Percentiles rank a stretch among this genome's conserved stretches.
Conservation (phyloP, 495 filamentous ascomycete genomes). For the Neurospora sp. region DNA sequence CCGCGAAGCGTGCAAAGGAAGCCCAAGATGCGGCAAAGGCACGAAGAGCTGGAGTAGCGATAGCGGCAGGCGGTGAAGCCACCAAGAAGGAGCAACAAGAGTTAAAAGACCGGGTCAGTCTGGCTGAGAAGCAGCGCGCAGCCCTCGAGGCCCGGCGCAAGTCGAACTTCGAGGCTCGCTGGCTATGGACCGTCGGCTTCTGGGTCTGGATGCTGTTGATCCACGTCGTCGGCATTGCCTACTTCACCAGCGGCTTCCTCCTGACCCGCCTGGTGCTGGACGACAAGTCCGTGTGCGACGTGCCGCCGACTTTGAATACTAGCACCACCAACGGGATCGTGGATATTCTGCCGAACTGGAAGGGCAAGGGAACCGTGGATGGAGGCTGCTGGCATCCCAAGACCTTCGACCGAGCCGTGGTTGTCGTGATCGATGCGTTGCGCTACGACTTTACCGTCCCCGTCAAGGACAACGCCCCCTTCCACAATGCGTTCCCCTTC, state of each 20-base stretch:
- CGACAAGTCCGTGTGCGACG: slow-evolving; percentile 70
- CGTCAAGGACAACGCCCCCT: slow-evolving; percentile 47
- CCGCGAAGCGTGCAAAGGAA: slow-evolving; percentile 37
- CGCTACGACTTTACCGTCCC: slow-evolving; percentile 96
- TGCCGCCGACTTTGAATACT: slow-evolving; percentile 51
- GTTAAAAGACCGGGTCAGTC: slow-evolving; percentile 8
- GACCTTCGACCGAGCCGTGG: slow-evolving; percentile 80
- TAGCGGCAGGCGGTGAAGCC: neutral
- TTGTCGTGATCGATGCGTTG: slow-evolving; percentile 87
- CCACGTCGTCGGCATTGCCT: slow-evolving; percentile 72
- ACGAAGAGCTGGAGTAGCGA: slow-evolving; percentile 3
- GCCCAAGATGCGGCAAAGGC: slow-evolving; percentile 14
- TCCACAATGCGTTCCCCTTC: slow-evolving; percentile 79
- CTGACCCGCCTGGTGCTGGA: slow-evolving; percentile 85
- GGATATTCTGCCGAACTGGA: slow-evolving; percentile 25
- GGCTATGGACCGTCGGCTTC: slow-evolving; percentile 39
- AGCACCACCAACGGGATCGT: neutral
- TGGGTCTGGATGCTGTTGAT: slow-evolving; percentile 51
- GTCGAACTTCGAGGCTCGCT: slow-evolving; percentile 29
- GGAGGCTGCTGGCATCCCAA: slow-evolving; percentile 92
- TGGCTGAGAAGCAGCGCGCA: slow-evolving; percentile 24
- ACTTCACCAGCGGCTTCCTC: slow-evolving; percentile 96
- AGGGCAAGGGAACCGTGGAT: slow-evolving; percentile 38
- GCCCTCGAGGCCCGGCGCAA: slow-evolving; percentile 32
- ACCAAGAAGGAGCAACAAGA: slow-evolving; percentile 4